Conservation (phyloP, 2,329 filamentous ascomycete genomes). For the Mariannaea sp. region DNA sequence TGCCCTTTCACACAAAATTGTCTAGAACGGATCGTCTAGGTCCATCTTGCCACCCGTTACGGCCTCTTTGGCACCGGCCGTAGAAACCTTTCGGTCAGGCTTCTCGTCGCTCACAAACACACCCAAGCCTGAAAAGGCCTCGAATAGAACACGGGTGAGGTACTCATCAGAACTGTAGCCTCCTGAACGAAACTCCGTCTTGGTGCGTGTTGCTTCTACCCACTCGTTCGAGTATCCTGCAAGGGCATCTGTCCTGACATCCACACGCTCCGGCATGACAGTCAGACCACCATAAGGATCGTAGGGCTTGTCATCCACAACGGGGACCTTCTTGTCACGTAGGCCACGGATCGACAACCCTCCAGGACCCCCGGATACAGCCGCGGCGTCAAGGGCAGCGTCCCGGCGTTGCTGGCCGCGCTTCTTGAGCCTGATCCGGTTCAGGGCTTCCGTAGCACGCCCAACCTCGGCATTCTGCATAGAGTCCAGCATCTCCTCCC, state of each 20-base stretch:
- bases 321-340: slow-evolving; percentile 61
- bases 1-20: slow-evolving; percentile 8
- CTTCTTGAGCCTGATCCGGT: slow-evolving; percentile 74
- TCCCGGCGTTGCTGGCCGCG: slow-evolving; percentile 59
- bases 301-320: slow-evolving; percentile 71
- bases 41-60: slow-evolving; percentile 51
- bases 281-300: slow-evolving; percentile 84
- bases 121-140: slow-evolving; percentile 87
- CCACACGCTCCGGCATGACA: slow-evolving; percentile 71
- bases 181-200: slow-evolving; percentile 71
- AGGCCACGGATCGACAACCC: slow-evolving; percentile 77
- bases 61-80: slow-evolving; percentile 44
- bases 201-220: slow-evolving; percentile 68
- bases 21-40: slow-evolving; percentile 53
- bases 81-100: slow-evolving; percentile 44
- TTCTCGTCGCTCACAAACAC: slow-evolving; percentile 86
- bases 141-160: slow-evolving; percentile 77
- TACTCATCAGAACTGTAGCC: slow-evolving; percentile 87
- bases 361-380: slow-evolving; percentile 25
- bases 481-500: slow-evolving; percentile 71
- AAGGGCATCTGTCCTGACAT: slow-evolving; percentile 54
- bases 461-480: slow-evolving; percentile 65
- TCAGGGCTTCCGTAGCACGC: slow-evolving; percentile 62
- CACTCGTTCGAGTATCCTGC: slow-evolving; percentile 76
- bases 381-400: slow-evolving; percentile 42